Evolutionary conservation across 192 early-diverging fungal genomes (phyloP), one percentile per base, ranked within the genome.

Genomic region (Coemansia sp.): DNA sequence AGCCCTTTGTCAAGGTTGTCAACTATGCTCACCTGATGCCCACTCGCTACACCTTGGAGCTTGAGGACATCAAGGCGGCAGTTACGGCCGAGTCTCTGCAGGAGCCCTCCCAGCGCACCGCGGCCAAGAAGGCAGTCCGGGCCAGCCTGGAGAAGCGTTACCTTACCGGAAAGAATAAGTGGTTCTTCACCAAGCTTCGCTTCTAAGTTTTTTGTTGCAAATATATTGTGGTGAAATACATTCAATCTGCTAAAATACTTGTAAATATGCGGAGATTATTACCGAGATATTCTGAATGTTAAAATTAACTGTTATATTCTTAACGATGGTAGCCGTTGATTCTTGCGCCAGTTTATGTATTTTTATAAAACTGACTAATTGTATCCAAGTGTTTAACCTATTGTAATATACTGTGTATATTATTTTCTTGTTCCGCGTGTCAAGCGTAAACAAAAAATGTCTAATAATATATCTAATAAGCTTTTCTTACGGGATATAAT

Each of bases 21-120:
- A 99, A 99, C 93, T 98, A 94, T 90, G 92, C 96, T 81, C 97
- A 99, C 89, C 75, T 99, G 63, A 97, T 99, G 95, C 97, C 97
- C 82, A 99, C 97, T 75, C 89, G 97, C 83, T 98, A 98, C 84
- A 92, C 88, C 87, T 87, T 97, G 59, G 96, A 99, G 83, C 87
- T 99, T 51, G 96, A 91, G 73, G 83, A 93, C 70, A 85, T 96
- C 72, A 96, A 99, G 90, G 81, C 85, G 55, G 88, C 87, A 29
- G 85, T 98, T 69, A 85, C 90, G 64, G 79, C 84, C 68, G 94
- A 98, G 66, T 86, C 88, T 69, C 90, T 98, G 88, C 93, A 93
- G 86, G 97, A 98, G 84, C 93, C 93, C 62, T 81, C 93, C 71
- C 94, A 97, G 84, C 89, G 93, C 70, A 72, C 87, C 57, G 84